Percentiles rank a stretch among this genome's conserved stretches.
Conservation (phyloP, 2,329 filamentous ascomycete species). For the Chaetomium globosum region DNA sequence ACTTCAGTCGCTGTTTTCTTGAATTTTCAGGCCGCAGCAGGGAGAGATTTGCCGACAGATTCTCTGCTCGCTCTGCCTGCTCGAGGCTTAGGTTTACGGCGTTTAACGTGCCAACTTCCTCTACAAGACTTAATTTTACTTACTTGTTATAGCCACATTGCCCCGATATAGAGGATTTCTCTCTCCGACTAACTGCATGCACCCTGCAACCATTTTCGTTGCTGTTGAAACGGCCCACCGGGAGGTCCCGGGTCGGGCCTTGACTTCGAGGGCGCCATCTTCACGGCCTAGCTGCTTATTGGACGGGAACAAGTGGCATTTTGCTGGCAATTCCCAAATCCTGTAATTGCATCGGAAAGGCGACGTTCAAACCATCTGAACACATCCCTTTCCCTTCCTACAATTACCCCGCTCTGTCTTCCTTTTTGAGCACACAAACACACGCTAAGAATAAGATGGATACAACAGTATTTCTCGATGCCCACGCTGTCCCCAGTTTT, state of each 20-base stretch:
- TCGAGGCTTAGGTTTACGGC: not conserved
- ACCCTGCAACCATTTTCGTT: slow-evolving; percentile 12
- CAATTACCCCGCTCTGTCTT: slow-evolving; percentile 8
- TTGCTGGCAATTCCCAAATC: not conserved
- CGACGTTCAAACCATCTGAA: not conserved
- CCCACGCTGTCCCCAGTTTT: not conserved
- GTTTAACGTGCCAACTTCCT: not conserved
- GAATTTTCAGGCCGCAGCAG: not conserved
- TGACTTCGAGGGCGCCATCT: slow-evolving; percentile 3
- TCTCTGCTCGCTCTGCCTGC: not conserved
- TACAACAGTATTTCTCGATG: not conserved
- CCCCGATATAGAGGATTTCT: not conserved
- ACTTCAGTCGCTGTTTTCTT: not conserved
- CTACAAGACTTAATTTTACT: not conserved
- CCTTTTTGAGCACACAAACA: not conserved
- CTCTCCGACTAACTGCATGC: not conserved
- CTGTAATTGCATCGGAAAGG: slow-evolving; percentile 2
- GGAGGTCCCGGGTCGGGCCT: slow-evolving; percentile 28
- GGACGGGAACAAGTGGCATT: slow-evolving; percentile 22
- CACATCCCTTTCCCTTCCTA: not conserved
- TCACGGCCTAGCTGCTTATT: slow-evolving; percentile 12
- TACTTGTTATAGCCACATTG: not conserved
- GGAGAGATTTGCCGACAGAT: not conserved
- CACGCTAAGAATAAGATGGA: not conserved
- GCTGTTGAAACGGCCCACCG: slow-evolving; percentile 28